Evolutionary conservation across 2,329 filamentous ascomycete species (phyloP), one percentile per base, ranked within the genome.

Genomic region (Pseudogymnoascus sp.): DNA sequence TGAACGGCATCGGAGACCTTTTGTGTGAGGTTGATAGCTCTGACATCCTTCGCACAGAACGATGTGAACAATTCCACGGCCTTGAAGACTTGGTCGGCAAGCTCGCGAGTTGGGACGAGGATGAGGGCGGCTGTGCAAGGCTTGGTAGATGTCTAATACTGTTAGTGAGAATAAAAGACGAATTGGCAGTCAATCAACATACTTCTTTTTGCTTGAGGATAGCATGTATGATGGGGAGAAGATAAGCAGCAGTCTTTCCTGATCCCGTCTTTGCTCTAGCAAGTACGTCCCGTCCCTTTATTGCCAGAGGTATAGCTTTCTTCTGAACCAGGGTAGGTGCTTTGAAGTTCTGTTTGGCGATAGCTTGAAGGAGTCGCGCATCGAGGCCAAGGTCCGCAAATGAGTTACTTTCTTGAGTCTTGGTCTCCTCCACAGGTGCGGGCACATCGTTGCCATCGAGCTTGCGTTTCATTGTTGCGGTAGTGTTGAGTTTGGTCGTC

Each of bases 161-260:
- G 35, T 69, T 64, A 69, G 66, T 49, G 43, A n/a, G 11, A 35
- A 6, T 21, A 9, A 25, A 5, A 9, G 11, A 9, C 14, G 28
- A 49, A 14, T 23, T 59, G 9, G 31, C 25, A 55, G 8, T 38
- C 62, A 37, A 52, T 58, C 41, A 41, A 52, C 77, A 16, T 74
- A 88, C 85, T 69, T 83, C 77, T 76, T 96, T 96, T 67, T 85
- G 85, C 72, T 88, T 90, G 62, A 99, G 78, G 65, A 96, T 90
- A 37, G 85, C 84, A 68, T 96, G 89, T 14, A 99, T 77, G n/a
- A 96, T 83, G 1, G 95, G 95, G 43, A 99, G 81, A 5, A 96
- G 80, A 73, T 97, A 97, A 59, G 95, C 93, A n/a, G 91, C 91
- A 9, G 95, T 99, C 81, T 99, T 99, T 68, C 95, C 95, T 3